These are phyloP conservation scores for Candida saitoana DNA, from an alignment of 805 yeast species.

Conservation along the genomic window DNA sequence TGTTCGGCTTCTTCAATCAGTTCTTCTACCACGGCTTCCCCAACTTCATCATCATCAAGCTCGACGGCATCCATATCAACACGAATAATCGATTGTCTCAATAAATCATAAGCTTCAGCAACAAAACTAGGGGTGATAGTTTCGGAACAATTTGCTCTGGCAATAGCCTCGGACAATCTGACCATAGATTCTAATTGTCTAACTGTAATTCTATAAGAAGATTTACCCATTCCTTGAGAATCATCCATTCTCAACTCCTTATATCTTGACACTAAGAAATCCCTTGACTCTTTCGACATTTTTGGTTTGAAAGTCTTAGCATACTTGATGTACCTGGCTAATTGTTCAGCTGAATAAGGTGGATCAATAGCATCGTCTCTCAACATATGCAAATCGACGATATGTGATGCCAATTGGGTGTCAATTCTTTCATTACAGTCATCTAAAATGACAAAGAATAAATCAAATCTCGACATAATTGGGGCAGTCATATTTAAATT, in stretches of 20 bases:
- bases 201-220: slow-evolving; percentile 91
- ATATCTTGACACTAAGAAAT: slow-evolving; percentile 69
- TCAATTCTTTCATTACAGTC: slow-evolving; percentile 91
- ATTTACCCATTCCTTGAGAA: slow-evolving; percentile 80
- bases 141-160: slow-evolving; percentile 92
- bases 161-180: slow-evolving; percentile 91
- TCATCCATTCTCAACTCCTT: slow-evolving; percentile 86
- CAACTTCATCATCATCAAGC: slow-evolving; percentile 29
- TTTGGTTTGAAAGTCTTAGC: slow-evolving; percentile 91
- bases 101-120: slow-evolving; percentile 85
- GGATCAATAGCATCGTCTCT: slow-evolving; percentile 88
- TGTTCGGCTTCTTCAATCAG: slow-evolving; percentile 6
- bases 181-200: slow-evolving; percentile 95
- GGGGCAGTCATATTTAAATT: slow-evolving; percentile 96
- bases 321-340: slow-evolving; percentile 82
- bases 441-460: slow-evolving; percentile 90
- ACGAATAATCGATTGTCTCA: slow-evolving; percentile 86
- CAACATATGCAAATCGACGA: slow-evolving; percentile 86
- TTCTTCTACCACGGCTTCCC: slow-evolving; percentile 17
- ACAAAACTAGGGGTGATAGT: slow-evolving; percentile 81
- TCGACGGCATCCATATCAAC: slow-evolving; percentile 93
- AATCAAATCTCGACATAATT: slow-evolving; percentile 95
- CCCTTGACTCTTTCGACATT: slow-evolving; percentile 78
- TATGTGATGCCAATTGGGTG: slow-evolving; percentile 85
- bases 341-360: slow-evolving; percentile 84